Evolutionary conservation across 208 protist species (phyloP), one percentile per base, ranked within the genome.

Genomic region (Angomonas desouzai): DNA sequence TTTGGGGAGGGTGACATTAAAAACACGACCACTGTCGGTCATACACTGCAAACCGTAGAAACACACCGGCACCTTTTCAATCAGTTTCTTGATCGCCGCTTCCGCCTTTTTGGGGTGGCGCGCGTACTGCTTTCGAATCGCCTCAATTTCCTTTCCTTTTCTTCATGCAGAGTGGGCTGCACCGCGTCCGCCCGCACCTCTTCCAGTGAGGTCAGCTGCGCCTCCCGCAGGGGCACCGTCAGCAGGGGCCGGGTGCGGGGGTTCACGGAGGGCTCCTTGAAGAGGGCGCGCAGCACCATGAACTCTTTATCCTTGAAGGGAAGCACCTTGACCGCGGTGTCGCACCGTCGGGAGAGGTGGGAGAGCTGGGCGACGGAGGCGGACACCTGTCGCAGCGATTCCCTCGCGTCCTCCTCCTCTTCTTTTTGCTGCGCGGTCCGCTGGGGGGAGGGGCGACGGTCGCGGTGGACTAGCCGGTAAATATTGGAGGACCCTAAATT

Each of bases 21-120:
- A 94, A 25, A 83, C 81, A 7, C 80, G 76, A 4, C 89, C 89
- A 23, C 76, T 91, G 23, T 87, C 81, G 16, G 85, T 78, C 32
- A 94, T 66, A 38, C 89, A 94, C 72, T 94, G 76, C 29, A 94
- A 58, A 0, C 89, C 89, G 62, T 92, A 94, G 55, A 92, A 94
- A 34, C 73, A 74, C 1, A 87, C 77, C 1, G 66, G 11, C 55
- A 48, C 1, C 58, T 63, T 45, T 20, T 72, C 20, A 43, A 48
- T 13, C 45, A 36, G 29, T 18, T 27, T 38, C 11, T 56, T 36
- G 23, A 45, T 30, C 25, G 32, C 48, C 33, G 28, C 48, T 3
- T 65, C 51, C n/a, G 30, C 48, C 28, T 58, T 43, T 55, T 64
- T 61, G 36, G 48, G 48, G 9, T 40, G 4, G 10, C 32, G 3